Conservation (phyloP, 1,284 basidiomycete genomes). For the Microbotryum intermedium region DNA sequence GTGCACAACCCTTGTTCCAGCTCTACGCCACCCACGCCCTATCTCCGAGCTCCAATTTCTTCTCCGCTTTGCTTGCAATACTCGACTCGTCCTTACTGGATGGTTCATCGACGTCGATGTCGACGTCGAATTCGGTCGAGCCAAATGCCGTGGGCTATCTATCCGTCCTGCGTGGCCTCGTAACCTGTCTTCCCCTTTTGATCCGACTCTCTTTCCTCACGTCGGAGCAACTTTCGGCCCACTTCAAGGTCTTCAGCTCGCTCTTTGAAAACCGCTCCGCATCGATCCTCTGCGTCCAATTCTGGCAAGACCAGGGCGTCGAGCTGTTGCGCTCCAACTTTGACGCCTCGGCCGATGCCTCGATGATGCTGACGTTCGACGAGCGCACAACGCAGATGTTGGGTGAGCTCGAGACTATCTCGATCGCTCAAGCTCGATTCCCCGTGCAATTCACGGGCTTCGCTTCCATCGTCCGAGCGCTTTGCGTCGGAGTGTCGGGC, state of each 20-base stretch:
- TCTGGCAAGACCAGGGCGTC: constrained; percentile 46
- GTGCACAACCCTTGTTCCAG: constrained; percentile 37
- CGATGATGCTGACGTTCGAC: constrained; percentile 3
- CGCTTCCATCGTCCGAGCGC: constrained; percentile 61
- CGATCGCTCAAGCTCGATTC: constrained; percentile 67
- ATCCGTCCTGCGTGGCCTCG: constrained; percentile 64
- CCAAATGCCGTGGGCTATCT: constrained; percentile 73
- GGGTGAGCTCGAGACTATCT: constrained; percentile 63
- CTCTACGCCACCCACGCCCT: constrained; percentile 39
- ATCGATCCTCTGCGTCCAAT: constrained; percentile 57
- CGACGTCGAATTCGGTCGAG: constrained; percentile 59
- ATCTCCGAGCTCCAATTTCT: constrained; percentile 34
- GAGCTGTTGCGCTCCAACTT: constrained; percentile 55
- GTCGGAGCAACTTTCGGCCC: constrained; percentile 61
- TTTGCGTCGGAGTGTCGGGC: constrained; percentile 48
- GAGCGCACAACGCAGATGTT: constrained; percentile 24
- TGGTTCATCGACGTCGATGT: constrained; percentile 12
- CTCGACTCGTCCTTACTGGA: constrained; percentile 36
- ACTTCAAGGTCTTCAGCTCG: constrained; percentile 68
- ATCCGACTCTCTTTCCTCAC: constrained; percentile 63
- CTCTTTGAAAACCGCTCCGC: constrained; percentile 70
- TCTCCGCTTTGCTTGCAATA: constrained; percentile 33
- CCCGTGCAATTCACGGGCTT: constrained; percentile 66
- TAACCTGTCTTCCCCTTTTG: constrained; percentile 50
- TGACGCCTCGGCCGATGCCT: constrained; percentile 46